Evolutionary conservation across 768 basidiomycete species (phyloP).

Genomic region (Amanita fuliginea): DNA sequence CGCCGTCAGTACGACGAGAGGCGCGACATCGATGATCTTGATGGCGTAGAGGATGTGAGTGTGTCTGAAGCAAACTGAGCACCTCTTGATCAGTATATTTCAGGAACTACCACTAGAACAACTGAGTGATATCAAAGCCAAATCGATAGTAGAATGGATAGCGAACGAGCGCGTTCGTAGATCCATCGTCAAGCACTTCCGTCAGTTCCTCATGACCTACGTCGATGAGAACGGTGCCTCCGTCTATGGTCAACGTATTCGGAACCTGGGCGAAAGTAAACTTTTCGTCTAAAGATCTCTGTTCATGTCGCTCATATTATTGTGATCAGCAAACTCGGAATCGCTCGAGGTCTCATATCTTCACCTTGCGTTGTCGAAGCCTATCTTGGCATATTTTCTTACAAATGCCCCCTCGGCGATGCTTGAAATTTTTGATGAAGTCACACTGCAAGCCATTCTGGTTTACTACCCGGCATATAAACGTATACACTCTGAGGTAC

Average conservation of each 20-base stretch:
- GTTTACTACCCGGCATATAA: conserved; percentile 95
- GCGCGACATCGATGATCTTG: conserved; percentile 81
- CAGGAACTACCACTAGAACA: conserved; percentile 94
- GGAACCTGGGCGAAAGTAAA: conserved; percentile 87
- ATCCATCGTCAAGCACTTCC: conserved; percentile 87
- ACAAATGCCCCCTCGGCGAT: conserved; percentile 90
- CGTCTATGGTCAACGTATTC: conserved; percentile 91
- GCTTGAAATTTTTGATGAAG: conserved; percentile 91
- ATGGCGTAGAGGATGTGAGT: conserved; percentile 77
- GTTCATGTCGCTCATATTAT: conserved; percentile 4
- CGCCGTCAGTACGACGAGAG: conserved; percentile 93
- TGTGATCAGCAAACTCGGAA: conserved; percentile 76
- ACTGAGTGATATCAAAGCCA: conserved; percentile 94
- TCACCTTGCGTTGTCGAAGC: conserved; percentile 87
- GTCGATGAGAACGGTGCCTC: conserved; percentile 86
- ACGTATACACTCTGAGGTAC: conserved; percentile 95
- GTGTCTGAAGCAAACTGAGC: not conserved
- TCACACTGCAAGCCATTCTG: conserved; percentile 88
- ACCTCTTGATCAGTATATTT: not conserved
- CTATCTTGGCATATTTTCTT: conserved; percentile 94
- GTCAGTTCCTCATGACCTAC: conserved; percentile 91
- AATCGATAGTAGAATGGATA: conserved; percentile 97
- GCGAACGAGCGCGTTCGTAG: conserved; percentile 83
- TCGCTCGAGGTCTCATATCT: conserved; percentile 95
- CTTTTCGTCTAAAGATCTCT: conserved; percentile 12